Evolutionary conservation across 75 land plant genomes (phyloP).

Genomic region (Cryptomeria japonica): DNA sequence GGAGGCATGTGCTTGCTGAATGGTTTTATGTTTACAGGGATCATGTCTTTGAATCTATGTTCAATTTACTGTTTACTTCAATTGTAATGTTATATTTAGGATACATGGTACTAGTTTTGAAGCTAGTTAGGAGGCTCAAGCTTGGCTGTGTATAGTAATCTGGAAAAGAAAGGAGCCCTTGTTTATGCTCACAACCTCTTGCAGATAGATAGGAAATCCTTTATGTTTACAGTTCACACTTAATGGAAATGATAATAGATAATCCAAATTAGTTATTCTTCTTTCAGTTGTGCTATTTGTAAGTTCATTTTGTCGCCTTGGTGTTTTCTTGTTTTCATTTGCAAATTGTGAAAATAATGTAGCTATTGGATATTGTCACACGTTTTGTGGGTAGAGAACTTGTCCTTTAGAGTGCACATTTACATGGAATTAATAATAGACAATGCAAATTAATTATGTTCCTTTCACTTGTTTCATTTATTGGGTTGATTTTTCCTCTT

Average conservation of each 20-base stretch:
- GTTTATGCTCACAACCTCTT: not conserved
- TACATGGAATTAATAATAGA: not conserved
- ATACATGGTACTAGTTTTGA: not conserved
- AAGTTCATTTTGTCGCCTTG: not conserved
- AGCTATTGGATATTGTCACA: not conserved
- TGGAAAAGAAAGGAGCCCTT: not conserved
- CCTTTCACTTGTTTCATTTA: not conserved
- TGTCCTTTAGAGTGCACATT: too few species aligned
- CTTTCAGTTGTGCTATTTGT: not conserved
- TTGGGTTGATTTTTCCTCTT: not conserved
- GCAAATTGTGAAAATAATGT: not conserved
- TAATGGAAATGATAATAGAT: not conserved
- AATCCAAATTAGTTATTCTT: not conserved
- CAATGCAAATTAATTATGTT: too few species aligned
- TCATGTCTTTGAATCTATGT: not conserved
- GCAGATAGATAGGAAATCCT: not conserved
- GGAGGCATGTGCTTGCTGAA: not conserved
- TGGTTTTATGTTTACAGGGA: not conserved
- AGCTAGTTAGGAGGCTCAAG: not conserved
- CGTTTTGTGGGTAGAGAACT: not conserved
- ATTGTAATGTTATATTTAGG: not conserved
- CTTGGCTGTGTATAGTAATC: not conserved
- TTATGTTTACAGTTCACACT: too few species aligned
- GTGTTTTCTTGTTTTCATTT: too few species aligned
- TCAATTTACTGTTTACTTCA: slow-evolving; percentile 6